Percentiles rank a stretch among this genome's conserved stretches.
Evolutionary conservation across 202 grass and related monocot species (phyloP).

Genomic region (Tripidium arundinaceum): DNA sequence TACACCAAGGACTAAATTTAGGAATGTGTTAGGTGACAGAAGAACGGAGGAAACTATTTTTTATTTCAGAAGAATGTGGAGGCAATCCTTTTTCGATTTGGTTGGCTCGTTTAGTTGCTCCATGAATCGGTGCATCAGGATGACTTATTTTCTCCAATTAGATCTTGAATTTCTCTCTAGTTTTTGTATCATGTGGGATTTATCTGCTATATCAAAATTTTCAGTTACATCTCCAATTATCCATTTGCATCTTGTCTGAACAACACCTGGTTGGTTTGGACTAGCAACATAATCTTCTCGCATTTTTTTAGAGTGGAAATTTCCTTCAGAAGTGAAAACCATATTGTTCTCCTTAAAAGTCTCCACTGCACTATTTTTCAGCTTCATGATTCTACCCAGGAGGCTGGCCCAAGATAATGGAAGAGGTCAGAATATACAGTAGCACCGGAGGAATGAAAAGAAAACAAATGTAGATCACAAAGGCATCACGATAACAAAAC

Average conservation of each 20-base stretch:
- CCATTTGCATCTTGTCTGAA: conserved; percentile 45
- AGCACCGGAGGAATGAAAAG: background rate
- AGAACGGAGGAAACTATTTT: background rate
- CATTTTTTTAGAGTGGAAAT: conserved; percentile 24
- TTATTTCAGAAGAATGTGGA: background rate
- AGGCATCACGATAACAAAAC: background rate
- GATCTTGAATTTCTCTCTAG: background rate
- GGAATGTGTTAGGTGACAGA: conserved; percentile 12
- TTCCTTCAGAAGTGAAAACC: conserved; percentile 13
- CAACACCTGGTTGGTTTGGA: conserved; percentile 23
- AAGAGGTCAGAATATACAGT: conserved; percentile 8
- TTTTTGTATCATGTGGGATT: background rate
- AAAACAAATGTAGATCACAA: background rate
- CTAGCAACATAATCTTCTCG: conserved; percentile 13
- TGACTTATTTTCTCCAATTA: background rate
- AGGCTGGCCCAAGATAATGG: background rate
- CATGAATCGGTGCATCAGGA: background rate
- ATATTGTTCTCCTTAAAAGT: conserved; percentile 32
- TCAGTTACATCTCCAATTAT: conserved; percentile 63
- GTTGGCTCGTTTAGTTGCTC: background rate
- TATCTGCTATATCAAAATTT: conserved; percentile 38
- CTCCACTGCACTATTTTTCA: conserved; percentile 4
- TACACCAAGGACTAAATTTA: background rate
- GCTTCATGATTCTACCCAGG: conserved; percentile 43
- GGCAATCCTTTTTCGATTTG: background rate